Percentiles rank a stretch among this genome's conserved stretches.
Evolutionary conservation across 345 rosid species (phyloP).

Genomic region (Mangifera indica): DNA sequence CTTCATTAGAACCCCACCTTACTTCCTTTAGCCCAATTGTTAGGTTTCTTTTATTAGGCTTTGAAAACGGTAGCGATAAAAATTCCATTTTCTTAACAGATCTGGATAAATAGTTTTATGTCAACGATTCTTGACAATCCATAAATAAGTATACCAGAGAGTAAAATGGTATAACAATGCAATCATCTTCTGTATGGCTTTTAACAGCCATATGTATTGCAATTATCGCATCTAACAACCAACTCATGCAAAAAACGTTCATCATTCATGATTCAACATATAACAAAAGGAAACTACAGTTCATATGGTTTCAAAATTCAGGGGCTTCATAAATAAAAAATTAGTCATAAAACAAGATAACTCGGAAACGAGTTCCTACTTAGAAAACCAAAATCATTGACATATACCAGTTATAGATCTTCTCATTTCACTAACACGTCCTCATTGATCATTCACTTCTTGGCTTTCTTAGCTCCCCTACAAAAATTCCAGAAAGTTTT

Average conservation of each 20-base stretch:
- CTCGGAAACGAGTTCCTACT: slow-evolving; percentile 23
- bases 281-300: slow-evolving; percentile 7
- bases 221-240: no score
- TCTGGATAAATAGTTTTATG: no score
- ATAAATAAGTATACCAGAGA: no score
- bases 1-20: no score
- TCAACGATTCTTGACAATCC: no score
- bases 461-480: slow-evolving; percentile 42
- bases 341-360: slow-evolving; percentile 18
- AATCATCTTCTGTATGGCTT: no score
- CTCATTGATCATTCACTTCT: slow-evolving; percentile 32
- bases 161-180: no score
- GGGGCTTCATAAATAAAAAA: slow-evolving; percentile 16
- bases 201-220: no score
- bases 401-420: slow-evolving; percentile 8
- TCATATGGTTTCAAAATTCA: slow-evolving; percentile 22
- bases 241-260: slow-evolving; percentile 3
- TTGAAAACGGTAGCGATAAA: no score
- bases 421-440: slow-evolving; percentile 3
- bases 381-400: slow-evolving; percentile 25
- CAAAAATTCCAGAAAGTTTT: not conserved
- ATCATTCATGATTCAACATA: slow-evolving; percentile 20
- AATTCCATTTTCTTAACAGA: no score
- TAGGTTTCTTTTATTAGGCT: no score
- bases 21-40: no score